phyloP scores from a whole-genome alignment of 2,329 filamentous ascomycete genomes.

The Stagonosporopsis cucurbitacearum region DNA sequence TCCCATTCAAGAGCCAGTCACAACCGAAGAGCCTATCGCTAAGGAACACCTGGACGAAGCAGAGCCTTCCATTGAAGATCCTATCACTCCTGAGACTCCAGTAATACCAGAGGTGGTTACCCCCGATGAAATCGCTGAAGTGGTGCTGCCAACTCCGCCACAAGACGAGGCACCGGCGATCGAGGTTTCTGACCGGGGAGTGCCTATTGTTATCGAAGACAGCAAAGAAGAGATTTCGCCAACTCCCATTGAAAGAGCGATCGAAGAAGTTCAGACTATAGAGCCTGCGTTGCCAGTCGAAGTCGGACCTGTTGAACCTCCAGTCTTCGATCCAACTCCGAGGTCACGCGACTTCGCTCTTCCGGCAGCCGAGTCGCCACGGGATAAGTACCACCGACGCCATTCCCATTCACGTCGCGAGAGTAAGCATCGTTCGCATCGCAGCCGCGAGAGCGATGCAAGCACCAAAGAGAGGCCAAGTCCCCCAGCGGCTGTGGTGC shows the following conservation, averaged over 20 bases:
- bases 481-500: constrained; percentile 24
- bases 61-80: background rate
- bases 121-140: background rate
- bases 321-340: constrained; percentile 10
- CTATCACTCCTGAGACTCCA: background rate
- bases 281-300: background rate
- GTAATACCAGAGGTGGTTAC: background rate
- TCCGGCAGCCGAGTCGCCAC: constrained; percentile 28
- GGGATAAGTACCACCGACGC: constrained; percentile 38
- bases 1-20: no score
- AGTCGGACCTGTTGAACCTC: background rate
- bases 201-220: background rate
- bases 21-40: background rate
- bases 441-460: constrained; percentile 42
- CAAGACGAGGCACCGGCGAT: background rate
- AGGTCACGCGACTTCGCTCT: constrained; percentile 38
- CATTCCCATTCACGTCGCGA: constrained; percentile 38
- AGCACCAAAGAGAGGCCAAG: constrained; percentile 36
- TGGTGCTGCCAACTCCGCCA: background rate
- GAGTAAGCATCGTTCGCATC: constrained; percentile 34
- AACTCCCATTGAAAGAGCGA: background rate
- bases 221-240: background rate
- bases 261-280: background rate
- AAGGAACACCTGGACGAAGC: no score
- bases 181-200: background rate